Percentiles rank a stretch among this genome's conserved stretches.
Evolutionary conservation across 2,329 filamentous ascomycete species (phyloP).

Genomic region (Paracorniculantispora psalliotae): DNA sequence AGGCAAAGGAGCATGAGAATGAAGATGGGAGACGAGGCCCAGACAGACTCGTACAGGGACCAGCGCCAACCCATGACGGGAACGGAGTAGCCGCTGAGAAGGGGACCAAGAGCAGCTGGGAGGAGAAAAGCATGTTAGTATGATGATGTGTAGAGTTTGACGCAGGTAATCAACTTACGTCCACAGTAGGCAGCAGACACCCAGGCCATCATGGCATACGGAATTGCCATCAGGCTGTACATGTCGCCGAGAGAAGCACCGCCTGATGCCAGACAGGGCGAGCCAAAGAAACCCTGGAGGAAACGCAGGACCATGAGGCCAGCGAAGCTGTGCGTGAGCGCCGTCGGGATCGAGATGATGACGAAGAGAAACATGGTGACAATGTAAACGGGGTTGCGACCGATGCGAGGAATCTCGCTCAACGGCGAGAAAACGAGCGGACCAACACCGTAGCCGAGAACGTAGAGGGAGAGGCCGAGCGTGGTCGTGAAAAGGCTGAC

Average conservation of each 20-base stretch:
- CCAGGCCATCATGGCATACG: conserved; percentile 57
- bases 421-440: conserved; percentile 63
- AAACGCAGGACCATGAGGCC: conserved; percentile 61
- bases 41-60: conserved; percentile 60
- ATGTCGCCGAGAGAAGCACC: conserved; percentile 49
- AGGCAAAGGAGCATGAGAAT: conserved; percentile 58
- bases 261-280: conserved; percentile 58
- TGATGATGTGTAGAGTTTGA: too few species aligned
- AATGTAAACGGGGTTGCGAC: conserved; percentile 64
- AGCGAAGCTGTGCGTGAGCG: conserved; percentile 56
- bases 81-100: conserved; percentile 57
- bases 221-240: conserved; percentile 50
- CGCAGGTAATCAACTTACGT: conserved; percentile 24
- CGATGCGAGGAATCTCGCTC: conserved; percentile 61
- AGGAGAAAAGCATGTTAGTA: conserved; percentile 17
- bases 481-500: conserved; percentile 48
- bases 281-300: conserved; percentile 62
- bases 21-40: conserved; percentile 54
- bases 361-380: conserved; percentile 64
- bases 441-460: conserved; percentile 59
- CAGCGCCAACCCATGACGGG: conserved; percentile 57
- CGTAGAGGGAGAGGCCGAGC: conserved; percentile 57
- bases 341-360: conserved; percentile 59
- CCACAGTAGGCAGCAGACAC: conserved; percentile 48
- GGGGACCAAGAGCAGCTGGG: conserved; percentile 51